phyloP scores from a whole-genome alignment of 2,329 filamentous ascomycete genomes.

The Metarhizium humberi region DNA sequence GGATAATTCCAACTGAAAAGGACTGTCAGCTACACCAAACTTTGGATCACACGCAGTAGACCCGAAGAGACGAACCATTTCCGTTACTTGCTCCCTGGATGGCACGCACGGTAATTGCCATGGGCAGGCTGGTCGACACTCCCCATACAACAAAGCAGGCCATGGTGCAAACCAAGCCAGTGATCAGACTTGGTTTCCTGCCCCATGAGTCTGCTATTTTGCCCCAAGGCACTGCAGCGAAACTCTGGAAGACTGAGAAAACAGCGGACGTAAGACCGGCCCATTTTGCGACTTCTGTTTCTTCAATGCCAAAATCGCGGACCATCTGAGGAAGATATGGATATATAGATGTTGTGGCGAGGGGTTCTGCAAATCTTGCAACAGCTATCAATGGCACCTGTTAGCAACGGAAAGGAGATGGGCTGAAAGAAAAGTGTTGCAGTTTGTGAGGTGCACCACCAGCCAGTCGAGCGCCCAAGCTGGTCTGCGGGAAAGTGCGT shows the following conservation, averaged over 20 bases:
- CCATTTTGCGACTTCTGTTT: slow-evolving; percentile 69
- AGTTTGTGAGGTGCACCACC: background rate
- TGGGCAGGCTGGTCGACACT: slow-evolving; percentile 65
- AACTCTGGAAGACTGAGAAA: slow-evolving; percentile 63
- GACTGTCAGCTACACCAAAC: background rate
- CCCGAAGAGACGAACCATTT: slow-evolving; percentile 47
- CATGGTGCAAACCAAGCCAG: slow-evolving; percentile 71
- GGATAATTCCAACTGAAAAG: slow-evolving; percentile 67
- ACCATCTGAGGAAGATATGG: slow-evolving; percentile 76
- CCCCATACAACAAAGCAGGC: slow-evolving; percentile 73
- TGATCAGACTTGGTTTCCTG: slow-evolving; percentile 71
- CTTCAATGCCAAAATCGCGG: slow-evolving; percentile 61
- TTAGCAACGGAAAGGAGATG: background rate
- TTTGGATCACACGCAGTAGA: slow-evolving; percentile 6
- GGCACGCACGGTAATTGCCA: slow-evolving; percentile 70
- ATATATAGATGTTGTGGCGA: slow-evolving; percentile 62
- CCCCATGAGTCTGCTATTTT: slow-evolving; percentile 69
- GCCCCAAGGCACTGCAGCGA: slow-evolving; percentile 68
- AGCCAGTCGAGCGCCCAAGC: background rate
- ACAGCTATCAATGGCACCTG: slow-evolving; percentile 41
- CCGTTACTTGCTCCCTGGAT: slow-evolving; percentile 81
- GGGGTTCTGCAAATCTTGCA: slow-evolving; percentile 69
- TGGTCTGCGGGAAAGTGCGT: background rate
- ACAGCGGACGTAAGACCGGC: slow-evolving; percentile 65
- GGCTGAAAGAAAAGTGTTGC: background rate